These are phyloP conservation scores for Holtermannia corniformis DNA, from an alignment of 768 basidiomycete genomes.

Conservation along the genomic window DNA sequence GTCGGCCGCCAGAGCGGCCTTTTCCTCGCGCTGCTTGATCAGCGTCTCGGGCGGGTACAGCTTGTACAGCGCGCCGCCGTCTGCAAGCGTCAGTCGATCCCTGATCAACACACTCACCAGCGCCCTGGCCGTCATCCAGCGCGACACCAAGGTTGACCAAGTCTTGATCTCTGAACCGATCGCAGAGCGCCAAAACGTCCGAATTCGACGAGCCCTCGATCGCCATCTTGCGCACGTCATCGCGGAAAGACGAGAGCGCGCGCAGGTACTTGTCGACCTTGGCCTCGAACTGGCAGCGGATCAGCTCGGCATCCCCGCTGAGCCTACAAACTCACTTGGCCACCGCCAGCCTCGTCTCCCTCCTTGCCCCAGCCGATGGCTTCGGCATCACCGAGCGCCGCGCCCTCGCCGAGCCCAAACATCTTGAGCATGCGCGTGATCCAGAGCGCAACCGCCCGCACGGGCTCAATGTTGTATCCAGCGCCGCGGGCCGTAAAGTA, in stretches of 20 bases:
- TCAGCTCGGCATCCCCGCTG: background rate
- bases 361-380: constrained; percentile 71
- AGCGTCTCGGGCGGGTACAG: constrained; percentile 73
- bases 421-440: constrained; percentile 47
- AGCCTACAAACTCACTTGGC: constrained; percentile 37
- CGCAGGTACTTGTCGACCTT: constrained; percentile 81
- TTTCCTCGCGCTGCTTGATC: constrained; percentile 78
- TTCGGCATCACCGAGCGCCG: constrained; percentile 55
- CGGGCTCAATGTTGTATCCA: constrained; percentile 48
- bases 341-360: constrained; percentile 48
- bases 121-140: constrained; percentile 91
- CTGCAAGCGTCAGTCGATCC: constrained; percentile 42
- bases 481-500: constrained; percentile 53
- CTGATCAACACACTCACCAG: constrained; percentile 1
- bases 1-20: constrained; percentile 60
- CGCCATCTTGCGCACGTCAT: constrained; percentile 72
- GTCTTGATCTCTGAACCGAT: constrained; percentile 80
- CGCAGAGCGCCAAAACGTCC: constrained; percentile 76
- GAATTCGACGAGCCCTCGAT: constrained; percentile 56
- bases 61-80: constrained; percentile 92
- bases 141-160: constrained; percentile 90
- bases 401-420: constrained; percentile 47
- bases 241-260: constrained; percentile 78
- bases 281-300: constrained; percentile 58
- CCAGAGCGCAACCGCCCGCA: constrained; percentile 51